Conservation (phyloP, 2,329 filamentous ascomycete genomes). For the Pestalotiopsis sp. region DNA sequence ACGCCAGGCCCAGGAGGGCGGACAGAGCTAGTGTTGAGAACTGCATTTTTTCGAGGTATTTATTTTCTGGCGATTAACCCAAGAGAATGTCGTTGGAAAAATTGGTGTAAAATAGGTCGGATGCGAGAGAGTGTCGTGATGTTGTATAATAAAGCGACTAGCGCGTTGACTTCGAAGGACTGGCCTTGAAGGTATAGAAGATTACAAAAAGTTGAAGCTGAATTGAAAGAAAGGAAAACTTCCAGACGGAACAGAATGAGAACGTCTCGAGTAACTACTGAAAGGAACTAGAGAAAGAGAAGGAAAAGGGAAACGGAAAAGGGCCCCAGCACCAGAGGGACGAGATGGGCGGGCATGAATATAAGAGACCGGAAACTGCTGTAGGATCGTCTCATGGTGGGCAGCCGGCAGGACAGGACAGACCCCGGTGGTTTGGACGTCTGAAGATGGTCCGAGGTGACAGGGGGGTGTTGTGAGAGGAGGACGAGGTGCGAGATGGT, state of each 20-base stretch:
- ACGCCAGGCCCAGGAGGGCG: slow-evolving; percentile 47
- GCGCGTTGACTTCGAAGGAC: slow-evolving; percentile 48
- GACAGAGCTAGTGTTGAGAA: slow-evolving; percentile 49
- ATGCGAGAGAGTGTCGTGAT: slow-evolving; percentile 8
- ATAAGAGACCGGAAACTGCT: slow-evolving; percentile 38
- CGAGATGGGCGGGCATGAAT: slow-evolving; percentile 37
- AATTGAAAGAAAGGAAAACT: slow-evolving; percentile 23
- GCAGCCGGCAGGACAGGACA: slow-evolving; percentile 6
- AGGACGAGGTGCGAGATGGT: slow-evolving; percentile 5
- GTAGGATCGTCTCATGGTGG: slow-evolving; percentile 39
- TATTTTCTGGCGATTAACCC: slow-evolving; percentile 15
- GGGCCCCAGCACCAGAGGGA: slow-evolving; percentile 19
- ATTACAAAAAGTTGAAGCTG: slow-evolving; percentile 25
- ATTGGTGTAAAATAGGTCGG: not conserved
- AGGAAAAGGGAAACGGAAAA: slow-evolving; percentile 26
- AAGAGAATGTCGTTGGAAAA: slow-evolving; percentile 11
- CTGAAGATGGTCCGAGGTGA: slow-evolving; percentile 15
- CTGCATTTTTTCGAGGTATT: slow-evolving; percentile 47
- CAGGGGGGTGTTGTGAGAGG: slow-evolving; percentile 17
- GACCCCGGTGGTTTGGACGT: slow-evolving; percentile 26
- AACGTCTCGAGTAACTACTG: slow-evolving; percentile 18
- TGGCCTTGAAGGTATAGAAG: slow-evolving; percentile 42
- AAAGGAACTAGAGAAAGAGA: slow-evolving; percentile 24
- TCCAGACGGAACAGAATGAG: slow-evolving; percentile 25
- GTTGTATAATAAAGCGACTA: slow-evolving; percentile 38